These are phyloP conservation scores for Cryptococcus sp. DNA, from an alignment of 1,284 basidiomycete genomes.

Conservation along the genomic window DNA sequence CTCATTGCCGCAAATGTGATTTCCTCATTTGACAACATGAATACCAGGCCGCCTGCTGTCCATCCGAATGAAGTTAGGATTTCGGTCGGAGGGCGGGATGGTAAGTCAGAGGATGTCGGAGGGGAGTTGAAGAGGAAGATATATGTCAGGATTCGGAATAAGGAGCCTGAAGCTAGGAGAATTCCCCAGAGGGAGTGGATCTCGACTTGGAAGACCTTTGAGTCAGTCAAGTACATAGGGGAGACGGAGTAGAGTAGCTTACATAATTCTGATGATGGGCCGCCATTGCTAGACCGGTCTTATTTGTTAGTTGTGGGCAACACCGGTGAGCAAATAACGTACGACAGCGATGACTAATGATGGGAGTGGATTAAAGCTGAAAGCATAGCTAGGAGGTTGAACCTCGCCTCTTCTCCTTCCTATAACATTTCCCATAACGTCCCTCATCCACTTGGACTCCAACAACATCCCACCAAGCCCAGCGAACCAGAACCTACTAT, in stretches of 20 bases:
- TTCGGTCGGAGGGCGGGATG: slow-evolving; percentile 92
- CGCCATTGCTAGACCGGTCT: slow-evolving; percentile 90
- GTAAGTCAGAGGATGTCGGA: slow-evolving; percentile 60
- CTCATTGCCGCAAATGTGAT: slow-evolving; percentile 89
- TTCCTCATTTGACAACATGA: slow-evolving; percentile 90
- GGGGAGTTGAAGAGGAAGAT: slow-evolving; percentile 84
- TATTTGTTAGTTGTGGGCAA: background rate
- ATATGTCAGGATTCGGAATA: slow-evolving; percentile 64
- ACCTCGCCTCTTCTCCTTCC: slow-evolving; percentile 36
- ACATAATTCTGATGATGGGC: slow-evolving; percentile 83
- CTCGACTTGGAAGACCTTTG: slow-evolving; percentile 65
- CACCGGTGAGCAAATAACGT: slow-evolving; percentile 12
- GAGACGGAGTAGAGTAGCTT: too few species aligned
- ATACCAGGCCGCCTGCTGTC: slow-evolving; percentile 77
- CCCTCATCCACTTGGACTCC: slow-evolving; percentile 68
- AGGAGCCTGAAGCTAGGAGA: slow-evolving; percentile 70
- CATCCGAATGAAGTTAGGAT: slow-evolving; percentile 82
- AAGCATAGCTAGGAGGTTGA: slow-evolving; percentile 68
- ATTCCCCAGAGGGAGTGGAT: slow-evolving; percentile 90
- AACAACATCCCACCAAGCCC: slow-evolving; percentile 85
- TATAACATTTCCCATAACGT: slow-evolving; percentile 33
- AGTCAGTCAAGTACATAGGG: too few species aligned
- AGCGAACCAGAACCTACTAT: slow-evolving; percentile 89
- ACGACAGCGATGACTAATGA: slow-evolving; percentile 82
- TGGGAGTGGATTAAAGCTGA: slow-evolving; percentile 90